These are phyloP conservation scores for Trypanosoma scelopori DNA, from an alignment of 208 protist species.

Conservation along the genomic window DNA sequence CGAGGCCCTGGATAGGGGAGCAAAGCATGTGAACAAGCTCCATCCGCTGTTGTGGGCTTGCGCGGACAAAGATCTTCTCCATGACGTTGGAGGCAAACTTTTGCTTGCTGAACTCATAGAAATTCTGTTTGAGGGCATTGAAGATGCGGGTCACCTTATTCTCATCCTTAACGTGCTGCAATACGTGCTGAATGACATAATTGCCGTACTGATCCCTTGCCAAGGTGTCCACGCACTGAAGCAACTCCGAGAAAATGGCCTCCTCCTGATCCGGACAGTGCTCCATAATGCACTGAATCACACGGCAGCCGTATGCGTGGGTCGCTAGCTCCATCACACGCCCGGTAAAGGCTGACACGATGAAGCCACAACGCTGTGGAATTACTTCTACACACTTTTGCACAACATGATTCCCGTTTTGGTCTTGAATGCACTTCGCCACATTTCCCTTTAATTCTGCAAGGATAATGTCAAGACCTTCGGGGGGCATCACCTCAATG, in stretches of 20 bases:
- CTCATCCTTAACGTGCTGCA: conserved; percentile 91
- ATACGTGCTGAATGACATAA: conserved; percentile 99
- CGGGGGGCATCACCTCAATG: conserved; percentile 88
- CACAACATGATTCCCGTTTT: conserved; percentile 99
- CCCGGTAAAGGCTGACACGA: conserved; percentile 95
- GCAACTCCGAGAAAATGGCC: conserved; percentile 93
- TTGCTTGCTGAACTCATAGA: conserved; percentile 92
- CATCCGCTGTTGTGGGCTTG: conserved; percentile 66
- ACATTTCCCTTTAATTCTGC: conserved; percentile 95
- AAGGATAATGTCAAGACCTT: conserved; percentile 86
- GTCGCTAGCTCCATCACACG: conserved; percentile 94
- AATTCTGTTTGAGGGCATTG: conserved; percentile 63
- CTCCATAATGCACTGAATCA: conserved; percentile 98
- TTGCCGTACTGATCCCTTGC: conserved; percentile 98
- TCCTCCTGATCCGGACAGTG: conserved; percentile 91
- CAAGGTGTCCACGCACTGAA: conserved; percentile 82
- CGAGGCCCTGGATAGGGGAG: conserved; percentile 28
- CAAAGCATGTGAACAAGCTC: conserved; percentile 91
- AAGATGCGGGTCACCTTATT: conserved; percentile 86
- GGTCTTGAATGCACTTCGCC: conserved; percentile 97
- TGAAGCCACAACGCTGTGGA: conserved; percentile 93
- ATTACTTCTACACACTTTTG: conserved; percentile 99
- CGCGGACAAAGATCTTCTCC: conserved; percentile 95
- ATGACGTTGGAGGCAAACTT: conserved; percentile 99
- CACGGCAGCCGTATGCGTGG: conserved; percentile 99